A percentile compares a stretch with the other conserved stretches of the same genome.
Conservation (phyloP, 495 filamentous ascomycete genomes). For the Xylaria sp. region DNA sequence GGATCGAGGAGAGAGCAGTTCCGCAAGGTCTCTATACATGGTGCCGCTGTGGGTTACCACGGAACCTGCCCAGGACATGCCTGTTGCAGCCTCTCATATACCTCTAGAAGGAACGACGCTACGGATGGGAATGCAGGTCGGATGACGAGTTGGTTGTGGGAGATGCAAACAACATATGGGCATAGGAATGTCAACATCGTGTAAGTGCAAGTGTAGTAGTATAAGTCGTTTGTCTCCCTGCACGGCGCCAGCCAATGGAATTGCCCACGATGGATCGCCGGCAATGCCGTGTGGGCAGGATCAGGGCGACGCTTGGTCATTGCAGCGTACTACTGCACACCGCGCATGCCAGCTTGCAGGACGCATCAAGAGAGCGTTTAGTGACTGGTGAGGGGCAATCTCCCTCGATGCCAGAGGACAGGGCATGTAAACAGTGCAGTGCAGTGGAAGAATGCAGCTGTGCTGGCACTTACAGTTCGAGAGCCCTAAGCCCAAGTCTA, state of each 20-base stretch:
- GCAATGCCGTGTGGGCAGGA: constrained; percentile 3
- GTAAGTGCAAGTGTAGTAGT: no score
- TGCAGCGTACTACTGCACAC: constrained; percentile 23
- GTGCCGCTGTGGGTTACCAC: neutral
- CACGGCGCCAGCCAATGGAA: constrained; percentile 4
- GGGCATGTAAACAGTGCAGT: constrained; percentile 11
- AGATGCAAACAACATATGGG: neutral
- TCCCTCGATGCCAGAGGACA: constrained; percentile 6
- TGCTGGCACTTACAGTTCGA: constrained; percentile 2
- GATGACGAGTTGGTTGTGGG: constrained; percentile 16
- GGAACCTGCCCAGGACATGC: no score
- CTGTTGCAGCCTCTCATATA: constrained; percentile 1
- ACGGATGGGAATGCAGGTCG: neutral
- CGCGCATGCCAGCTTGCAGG: constrained; percentile 15
- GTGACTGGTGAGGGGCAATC: neutral
- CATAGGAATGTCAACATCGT: constrained; percentile 20
- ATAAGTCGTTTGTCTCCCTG: constrained; percentile 6
- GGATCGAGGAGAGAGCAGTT: constrained; percentile 1
- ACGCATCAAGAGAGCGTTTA: neutral
- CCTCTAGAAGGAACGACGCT: neutral
- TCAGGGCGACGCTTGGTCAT: constrained; percentile 11
- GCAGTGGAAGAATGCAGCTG: constrained; percentile 1
- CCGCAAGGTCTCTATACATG: constrained; percentile 11
- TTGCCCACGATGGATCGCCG: neutral
- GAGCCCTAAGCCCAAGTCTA: no score